Evolutionary conservation across 345 rosid genomes (phyloP).

Genomic region (Barbarea vulgaris): DNA sequence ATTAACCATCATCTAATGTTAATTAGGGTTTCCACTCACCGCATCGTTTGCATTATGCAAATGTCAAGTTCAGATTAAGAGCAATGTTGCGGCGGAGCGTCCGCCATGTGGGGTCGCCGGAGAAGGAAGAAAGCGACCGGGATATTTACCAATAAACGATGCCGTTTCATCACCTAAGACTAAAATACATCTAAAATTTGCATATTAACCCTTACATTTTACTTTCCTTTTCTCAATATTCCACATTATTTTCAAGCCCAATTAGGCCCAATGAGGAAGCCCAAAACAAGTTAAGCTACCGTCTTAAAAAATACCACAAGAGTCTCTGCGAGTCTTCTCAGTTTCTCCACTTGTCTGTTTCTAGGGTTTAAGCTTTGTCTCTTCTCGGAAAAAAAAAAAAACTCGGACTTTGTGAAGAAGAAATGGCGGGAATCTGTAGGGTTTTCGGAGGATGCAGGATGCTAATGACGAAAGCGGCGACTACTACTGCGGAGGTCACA

Average conservation of each 20-base stretch:
- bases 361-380: slow-evolving; percentile 26
- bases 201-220: slow-evolving; percentile 12
- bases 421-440: slow-evolving; percentile 38
- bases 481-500: background rate
- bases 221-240: background rate
- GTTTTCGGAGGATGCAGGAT: slow-evolving; percentile 39
- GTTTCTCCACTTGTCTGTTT: background rate
- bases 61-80: too few species aligned
- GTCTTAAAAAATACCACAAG: background rate
- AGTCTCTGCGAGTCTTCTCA: background rate
- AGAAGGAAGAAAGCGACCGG: slow-evolving; percentile 10
- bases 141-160: background rate
- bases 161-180: background rate
- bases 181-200: background rate
- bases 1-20: background rate
- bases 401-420: background rate
- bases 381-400: too few species aligned
- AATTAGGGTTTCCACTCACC: background rate
- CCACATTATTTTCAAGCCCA: background rate
- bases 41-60: background rate
- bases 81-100: slow-evolving; percentile 24
- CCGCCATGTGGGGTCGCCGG: background rate
- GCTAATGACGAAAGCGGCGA: slow-evolving; percentile 38
- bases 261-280: background rate
- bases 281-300: background rate